These are phyloP conservation scores for Wickerhamomyces sydowiorum DNA, from an alignment of 805 yeast genomes.

Conservation along the genomic window DNA sequence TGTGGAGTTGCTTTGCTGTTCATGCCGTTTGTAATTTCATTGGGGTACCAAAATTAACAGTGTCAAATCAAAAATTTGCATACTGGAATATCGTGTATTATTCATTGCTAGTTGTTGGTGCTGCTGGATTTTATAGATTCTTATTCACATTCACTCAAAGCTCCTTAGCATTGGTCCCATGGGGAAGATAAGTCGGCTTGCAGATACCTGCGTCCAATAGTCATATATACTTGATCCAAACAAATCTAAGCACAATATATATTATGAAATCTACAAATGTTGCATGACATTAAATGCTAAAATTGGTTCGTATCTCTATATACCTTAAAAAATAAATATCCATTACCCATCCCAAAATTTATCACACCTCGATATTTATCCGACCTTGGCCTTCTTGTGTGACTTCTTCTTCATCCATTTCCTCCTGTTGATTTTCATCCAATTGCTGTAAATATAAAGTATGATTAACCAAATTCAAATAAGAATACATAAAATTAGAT, in stretches of 20 bases:
- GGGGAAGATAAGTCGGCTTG: constrained; percentile 7
- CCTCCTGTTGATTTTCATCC: constrained; percentile 21
- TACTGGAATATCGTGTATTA: constrained; percentile 32
- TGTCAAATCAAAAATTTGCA: constrained; percentile 9
- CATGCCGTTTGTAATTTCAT: constrained; percentile 66
- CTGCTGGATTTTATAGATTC: constrained; percentile 28
- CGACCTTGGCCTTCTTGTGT: background rate
- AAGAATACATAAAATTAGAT: constrained; percentile 97
- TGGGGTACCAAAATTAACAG: constrained; percentile 51
- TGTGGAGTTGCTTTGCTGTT: constrained; percentile 52
- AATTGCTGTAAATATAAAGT: constrained; percentile 70
- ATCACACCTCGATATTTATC: background rate
- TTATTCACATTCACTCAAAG: constrained; percentile 25
- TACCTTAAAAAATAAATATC: background rate
- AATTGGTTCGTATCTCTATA: too few species aligned
- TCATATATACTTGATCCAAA: too few species aligned
- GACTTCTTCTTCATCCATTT: background rate
- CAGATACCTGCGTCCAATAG: too few species aligned
- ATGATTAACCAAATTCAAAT: constrained; percentile 90
- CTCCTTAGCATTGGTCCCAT: constrained; percentile 7
- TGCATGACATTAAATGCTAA: too few species aligned
- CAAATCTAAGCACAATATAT: too few species aligned
- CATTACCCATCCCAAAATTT: too few species aligned
- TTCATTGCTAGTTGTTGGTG: constrained; percentile 37
- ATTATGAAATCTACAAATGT: too few species aligned